Percentiles rank a stretch among this genome's conserved stretches.
These are phyloP conservation scores for Mollisia scopiformis DNA, from an alignment of 2,329 filamentous ascomycete species.

Conservation along the genomic window DNA sequence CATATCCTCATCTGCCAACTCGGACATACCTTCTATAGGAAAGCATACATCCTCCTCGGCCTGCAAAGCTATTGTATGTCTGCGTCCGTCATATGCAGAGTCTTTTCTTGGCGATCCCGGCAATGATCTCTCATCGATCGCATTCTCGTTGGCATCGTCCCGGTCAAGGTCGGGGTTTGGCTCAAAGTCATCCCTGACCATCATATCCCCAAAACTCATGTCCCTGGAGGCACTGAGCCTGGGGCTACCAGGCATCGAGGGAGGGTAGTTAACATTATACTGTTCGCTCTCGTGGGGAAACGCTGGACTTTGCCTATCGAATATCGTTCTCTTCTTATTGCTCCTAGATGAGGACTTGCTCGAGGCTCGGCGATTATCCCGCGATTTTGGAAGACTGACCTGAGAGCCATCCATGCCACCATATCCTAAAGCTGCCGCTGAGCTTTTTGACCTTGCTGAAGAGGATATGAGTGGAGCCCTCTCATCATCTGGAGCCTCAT, in stretches of 20 bases:
- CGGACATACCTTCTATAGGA: conserved; percentile 76
- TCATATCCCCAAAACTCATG: conserved; percentile 67
- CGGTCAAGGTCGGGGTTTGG: conserved; percentile 20
- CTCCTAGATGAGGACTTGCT: conserved; percentile 49
- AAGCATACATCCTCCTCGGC: conserved; percentile 93
- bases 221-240: conserved; percentile 52
- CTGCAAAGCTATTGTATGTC: conserved; percentile 62
- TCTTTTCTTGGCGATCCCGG: conserved; percentile 29
- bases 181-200: conserved; percentile 69
- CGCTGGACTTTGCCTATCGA: conserved; percentile 28
- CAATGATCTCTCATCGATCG: conserved; percentile 37
- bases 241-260: conserved; percentile 67
- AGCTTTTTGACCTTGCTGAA: conserved; percentile 41
- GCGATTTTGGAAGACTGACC: background rate
- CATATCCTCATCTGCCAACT: conserved; percentile 77
- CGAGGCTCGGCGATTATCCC: conserved; percentile 24
- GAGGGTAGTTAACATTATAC: conserved; percentile 70
- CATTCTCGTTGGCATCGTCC: conserved; percentile 27
- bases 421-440: conserved; percentile 23
- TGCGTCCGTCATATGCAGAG: conserved; percentile 40
- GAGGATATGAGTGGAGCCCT: conserved; percentile 56
- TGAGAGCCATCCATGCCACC: conserved; percentile 26
- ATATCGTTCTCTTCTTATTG: conserved; percentile 35
- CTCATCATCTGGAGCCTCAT: conserved; percentile 52
- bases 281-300: conserved; percentile 42